Evolutionary conservation across 2,329 filamentous ascomycete genomes (phyloP).

Genomic region (Paracamarosporium sp.): DNA sequence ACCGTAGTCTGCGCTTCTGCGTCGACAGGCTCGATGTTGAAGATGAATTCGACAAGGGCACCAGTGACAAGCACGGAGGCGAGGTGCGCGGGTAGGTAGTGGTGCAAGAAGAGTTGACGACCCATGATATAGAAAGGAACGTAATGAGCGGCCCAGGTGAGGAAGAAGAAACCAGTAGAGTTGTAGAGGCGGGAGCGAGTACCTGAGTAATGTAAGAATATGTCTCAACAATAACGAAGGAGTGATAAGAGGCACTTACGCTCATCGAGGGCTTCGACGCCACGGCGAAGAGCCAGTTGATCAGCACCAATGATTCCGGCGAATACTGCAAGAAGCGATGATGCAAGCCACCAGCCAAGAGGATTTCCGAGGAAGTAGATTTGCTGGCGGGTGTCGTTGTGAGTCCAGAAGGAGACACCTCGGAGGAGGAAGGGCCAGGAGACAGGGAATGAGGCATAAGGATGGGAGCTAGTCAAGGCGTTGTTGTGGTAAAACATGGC

Average conservation of each 20-base stretch:
- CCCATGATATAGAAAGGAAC: slow-evolving; percentile 98
- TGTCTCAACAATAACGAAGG: not conserved
- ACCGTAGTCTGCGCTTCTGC: slow-evolving; percentile 49
- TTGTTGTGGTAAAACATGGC: slow-evolving; percentile 99
- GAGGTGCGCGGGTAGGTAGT: slow-evolving; percentile 94
- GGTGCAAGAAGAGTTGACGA: slow-evolving; percentile 95
- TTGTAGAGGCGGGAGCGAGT: slow-evolving; percentile 95
- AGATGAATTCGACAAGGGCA: slow-evolving; percentile 92
- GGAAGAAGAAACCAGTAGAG: slow-evolving; percentile 98
- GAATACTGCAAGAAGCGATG: slow-evolving; percentile 90
- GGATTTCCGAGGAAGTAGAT: slow-evolving; percentile 99
- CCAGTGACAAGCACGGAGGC: slow-evolving; percentile 90
- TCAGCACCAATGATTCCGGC: slow-evolving; percentile 91
- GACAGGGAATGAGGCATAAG: slow-evolving; percentile 92
- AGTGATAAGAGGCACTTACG: slow-evolving; percentile 70
- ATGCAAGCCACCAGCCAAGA: slow-evolving; percentile 95
- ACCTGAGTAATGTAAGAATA: slow-evolving; percentile 59
- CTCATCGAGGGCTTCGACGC: slow-evolving; percentile 89
- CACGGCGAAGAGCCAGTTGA: slow-evolving; percentile 89
- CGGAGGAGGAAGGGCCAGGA: slow-evolving; percentile 98
- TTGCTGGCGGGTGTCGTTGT: slow-evolving; percentile 91
- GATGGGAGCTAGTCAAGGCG: slow-evolving; percentile 94
- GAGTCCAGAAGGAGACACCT: slow-evolving; percentile 99
- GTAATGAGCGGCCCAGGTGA: slow-evolving; percentile 97
- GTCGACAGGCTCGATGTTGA: slow-evolving; percentile 80